phyloP scores from a whole-genome alignment of 2,329 filamentous ascomycete species.

The Diaporthe australafricana region DNA sequence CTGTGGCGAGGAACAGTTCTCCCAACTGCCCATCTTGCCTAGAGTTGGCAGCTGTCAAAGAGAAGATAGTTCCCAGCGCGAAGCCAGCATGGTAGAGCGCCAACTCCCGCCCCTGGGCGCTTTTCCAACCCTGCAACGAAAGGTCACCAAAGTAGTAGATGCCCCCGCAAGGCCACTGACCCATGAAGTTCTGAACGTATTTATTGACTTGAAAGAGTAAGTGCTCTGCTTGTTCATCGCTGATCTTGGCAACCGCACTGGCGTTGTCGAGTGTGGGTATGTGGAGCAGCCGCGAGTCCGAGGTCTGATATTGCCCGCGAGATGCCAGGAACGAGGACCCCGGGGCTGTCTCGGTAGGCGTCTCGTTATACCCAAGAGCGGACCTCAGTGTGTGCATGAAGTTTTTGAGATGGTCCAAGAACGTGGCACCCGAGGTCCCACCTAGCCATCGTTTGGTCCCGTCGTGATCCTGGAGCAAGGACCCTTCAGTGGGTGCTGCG shows the following conservation, averaged over 20 bases:
- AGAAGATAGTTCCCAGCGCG: conserved; percentile 52
- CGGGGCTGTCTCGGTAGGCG: conserved; percentile 37
- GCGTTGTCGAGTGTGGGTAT: conserved; percentile 39
- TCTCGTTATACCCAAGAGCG: conserved; percentile 45
- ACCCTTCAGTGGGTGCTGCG: conserved; percentile 47
- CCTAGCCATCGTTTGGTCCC: conserved; percentile 60
- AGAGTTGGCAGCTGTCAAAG: conserved; percentile 45
- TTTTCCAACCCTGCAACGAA: conserved; percentile 40
- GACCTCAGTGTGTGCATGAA: conserved; percentile 54
- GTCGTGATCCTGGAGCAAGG: conserved; percentile 56
- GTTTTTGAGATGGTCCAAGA: conserved; percentile 61
- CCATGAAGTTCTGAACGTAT: conserved; percentile 59
- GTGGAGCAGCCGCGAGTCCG: conserved; percentile 56
- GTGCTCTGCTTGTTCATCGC: conserved; percentile 47
- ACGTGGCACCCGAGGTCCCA: conserved; percentile 61
- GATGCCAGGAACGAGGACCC: conserved; percentile 52
- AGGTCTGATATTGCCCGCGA: conserved; percentile 59
- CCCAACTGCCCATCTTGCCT: conserved; percentile 49
- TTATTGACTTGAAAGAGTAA: conserved; percentile 55
- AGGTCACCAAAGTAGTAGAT: conserved; percentile 57
- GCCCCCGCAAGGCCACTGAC: conserved; percentile 56
- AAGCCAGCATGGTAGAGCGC: conserved; percentile 60
- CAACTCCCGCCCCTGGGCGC: conserved; percentile 46
- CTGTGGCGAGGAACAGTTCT: conserved; percentile 58
- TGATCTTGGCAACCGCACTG: neutral